Base-by-base conservation (phyloP, 139 green algal genomes). In the Closterium sp. region DNA sequence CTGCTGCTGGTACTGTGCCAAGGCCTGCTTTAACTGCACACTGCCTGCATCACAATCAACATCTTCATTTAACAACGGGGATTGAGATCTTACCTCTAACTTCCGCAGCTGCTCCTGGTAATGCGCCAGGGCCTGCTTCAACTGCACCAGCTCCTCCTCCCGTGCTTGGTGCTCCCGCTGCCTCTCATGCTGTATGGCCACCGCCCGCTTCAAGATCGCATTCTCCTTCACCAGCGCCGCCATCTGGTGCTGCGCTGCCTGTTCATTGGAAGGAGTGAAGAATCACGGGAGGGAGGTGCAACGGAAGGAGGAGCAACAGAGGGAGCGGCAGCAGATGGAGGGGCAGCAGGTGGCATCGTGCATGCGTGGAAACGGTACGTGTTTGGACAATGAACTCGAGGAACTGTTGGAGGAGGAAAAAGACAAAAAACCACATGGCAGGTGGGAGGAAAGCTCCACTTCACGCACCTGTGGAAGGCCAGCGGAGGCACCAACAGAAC, bases 151-250 rank as follows among this genome's bases (percentile, higher is more conserved):
- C 87, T 91, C 91, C 33, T 2, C 31, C 30, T 31, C 91, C 28
- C 88, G 32, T 55, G n/a, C n/a, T 30, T 91, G 36, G n/a, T 88
- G 87, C 64, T 93, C 91, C 55, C 91, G 85, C 81, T 92, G 84
- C 21, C 92, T 86, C 34, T 90, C 64, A 55, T 95, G 93, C 91
- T 93, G 93, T 31, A 94, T 95, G 16, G 43, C 36, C 36, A 95
- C 93, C 8, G 93, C 93, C 21, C 91, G 84, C 91, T 95, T 95
- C 28, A 95, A 69, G 84, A 95, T 94, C 38, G 43, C 28, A 84
- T 93, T 95, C 34, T 95, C 93, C 23, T 91, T 64, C 76, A 87
- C 32, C 35, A 95, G 87, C 55, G 28, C 83, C 19, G 33, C 88
- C n/a, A 94, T 25, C 19, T 91, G 85, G 81, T 84, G 34, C 89